A percentile compares a stretch with the other conserved stretches of the same genome.
Conservation (phyloP, 2,329 filamentous ascomycete species). For the Moelleriella libera region DNA sequence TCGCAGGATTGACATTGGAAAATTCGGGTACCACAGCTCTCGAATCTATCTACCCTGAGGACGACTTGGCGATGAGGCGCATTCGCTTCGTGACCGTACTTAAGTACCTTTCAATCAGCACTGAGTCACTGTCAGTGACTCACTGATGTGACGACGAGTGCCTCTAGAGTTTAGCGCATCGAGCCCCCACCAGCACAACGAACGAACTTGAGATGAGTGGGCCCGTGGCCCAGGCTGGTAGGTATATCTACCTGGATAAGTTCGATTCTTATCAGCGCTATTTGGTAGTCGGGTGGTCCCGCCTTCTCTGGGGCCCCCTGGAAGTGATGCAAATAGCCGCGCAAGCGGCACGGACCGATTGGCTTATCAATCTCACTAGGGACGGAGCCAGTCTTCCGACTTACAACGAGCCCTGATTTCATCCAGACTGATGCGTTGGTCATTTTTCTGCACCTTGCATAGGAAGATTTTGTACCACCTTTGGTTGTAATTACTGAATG, state of each 20-base stretch:
- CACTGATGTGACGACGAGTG: not conserved
- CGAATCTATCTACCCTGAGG: not conserved
- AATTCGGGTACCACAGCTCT: not conserved
- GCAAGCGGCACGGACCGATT: not conserved
- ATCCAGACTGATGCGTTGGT: not conserved
- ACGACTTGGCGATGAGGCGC: not conserved
- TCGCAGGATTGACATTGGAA: conserved; percentile 7
- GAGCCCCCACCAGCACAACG: not conserved
- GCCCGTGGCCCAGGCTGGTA: too few relatives aligned
- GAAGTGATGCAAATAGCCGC: not conserved
- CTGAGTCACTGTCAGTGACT: not conserved
- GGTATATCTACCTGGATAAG: too few relatives aligned
- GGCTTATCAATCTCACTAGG: not conserved
- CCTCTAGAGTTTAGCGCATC: not conserved
- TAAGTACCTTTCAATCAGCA: not conserved
- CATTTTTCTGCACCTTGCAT: not conserved
- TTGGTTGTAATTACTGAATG: not conserved
- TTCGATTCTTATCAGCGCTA: too few relatives aligned
- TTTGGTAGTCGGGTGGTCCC: too few relatives aligned
- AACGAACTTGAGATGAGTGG: too few relatives aligned
- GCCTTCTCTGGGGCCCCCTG: too few relatives aligned
- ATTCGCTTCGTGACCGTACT: not conserved
- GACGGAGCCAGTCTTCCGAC: not conserved
- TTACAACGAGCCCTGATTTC: not conserved
- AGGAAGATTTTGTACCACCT: not conserved